Conservation (phyloP, 805 yeast genomes). For the Lipomyces starkeyi region DNA sequence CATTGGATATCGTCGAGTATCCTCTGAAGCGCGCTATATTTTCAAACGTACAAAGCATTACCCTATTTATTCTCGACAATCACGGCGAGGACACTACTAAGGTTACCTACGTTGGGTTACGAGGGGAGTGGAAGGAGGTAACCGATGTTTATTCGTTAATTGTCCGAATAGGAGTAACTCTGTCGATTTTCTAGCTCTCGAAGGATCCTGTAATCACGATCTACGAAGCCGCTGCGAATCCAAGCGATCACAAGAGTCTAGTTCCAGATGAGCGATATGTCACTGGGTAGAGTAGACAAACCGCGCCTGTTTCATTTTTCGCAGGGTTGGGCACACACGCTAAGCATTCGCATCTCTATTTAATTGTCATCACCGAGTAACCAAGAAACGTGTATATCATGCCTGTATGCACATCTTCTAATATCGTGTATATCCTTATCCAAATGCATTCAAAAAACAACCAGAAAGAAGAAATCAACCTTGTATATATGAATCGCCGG, state of each 20-base stretch:
- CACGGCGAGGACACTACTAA: slow-evolving; percentile 64
- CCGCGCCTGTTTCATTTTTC: neutral
- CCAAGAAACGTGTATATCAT: neutral
- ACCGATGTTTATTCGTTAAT: slow-evolving; percentile 14
- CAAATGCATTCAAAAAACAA: slow-evolving; percentile 7
- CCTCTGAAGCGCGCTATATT: slow-evolving; percentile 75
- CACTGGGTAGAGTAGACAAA: slow-evolving; percentile 11
- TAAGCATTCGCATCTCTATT: neutral
- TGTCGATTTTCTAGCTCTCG: slow-evolving; percentile 43
- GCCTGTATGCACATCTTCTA: neutral
- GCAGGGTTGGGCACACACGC: neutral
- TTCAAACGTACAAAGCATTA: slow-evolving; percentile 69
- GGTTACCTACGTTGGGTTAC: slow-evolving; percentile 72
- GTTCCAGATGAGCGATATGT: slow-evolving; percentile 29
- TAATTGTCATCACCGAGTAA: neutral
- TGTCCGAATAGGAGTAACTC: neutral
- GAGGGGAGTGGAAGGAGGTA: slow-evolving; percentile 57
- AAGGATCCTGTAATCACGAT: slow-evolving; percentile 76
- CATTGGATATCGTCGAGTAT: slow-evolving; percentile 74
- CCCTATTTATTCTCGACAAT: slow-evolving; percentile 70
- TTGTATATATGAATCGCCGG: neutral
- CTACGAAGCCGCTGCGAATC: slow-evolving; percentile 92
- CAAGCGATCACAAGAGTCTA: slow-evolving; percentile 73
- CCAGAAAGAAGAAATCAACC: neutral
- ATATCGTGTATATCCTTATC: neutral